Base-by-base conservation (phyloP, 176 grass and related monocot species). In the Musa acuminata region DNA sequence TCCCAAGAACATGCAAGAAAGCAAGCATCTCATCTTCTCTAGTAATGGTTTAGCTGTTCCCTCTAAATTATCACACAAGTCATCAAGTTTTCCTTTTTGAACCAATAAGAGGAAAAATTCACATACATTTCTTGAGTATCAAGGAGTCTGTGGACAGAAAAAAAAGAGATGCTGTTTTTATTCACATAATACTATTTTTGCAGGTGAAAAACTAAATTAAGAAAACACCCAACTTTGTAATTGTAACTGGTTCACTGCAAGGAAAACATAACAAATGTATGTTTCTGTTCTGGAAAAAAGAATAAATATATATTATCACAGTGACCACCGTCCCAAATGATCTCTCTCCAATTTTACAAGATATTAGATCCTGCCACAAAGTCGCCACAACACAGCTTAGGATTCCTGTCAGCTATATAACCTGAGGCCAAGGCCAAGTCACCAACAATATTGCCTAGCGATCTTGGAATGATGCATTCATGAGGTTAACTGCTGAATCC, bases 391-490 rank as follows among this genome's bases (percentile, higher is more conserved):
- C 25, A 67, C 13, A 22, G 27, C 1, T 13, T 22, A 20, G 9
- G 12, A 6, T 12, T 67, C 19, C 10, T 67, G 14, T 14, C 25
- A 8, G 0, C 16, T 8, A 60, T 8, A 67, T 35, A 4, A 35
- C 10, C 35, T 13, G 11, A 53, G 51, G 50, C 53, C 11, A 62
- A 51, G 9, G 16, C 27, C 1, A 16, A 25, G 51, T 26, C 54
- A 64, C 29, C 74, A 65, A 23, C 9, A 2, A 5, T 25, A 13
- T 9, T 9, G 59, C 11, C 74, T 77, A 77, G n/a, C 59, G 74
- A 65, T 77, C 74, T 77, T 77, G 74, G 52, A 77, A 77, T 64
- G 74, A 77, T 64, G 74, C 58, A 50, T 77, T 77, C 74, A 77
- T 77, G 29, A 77, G 74, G n/a, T 77, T 77, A 9, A 77, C 48